Evolutionary conservation across 2,329 filamentous ascomycete species (phyloP).

Genomic region (Arthroderma sp.): DNA sequence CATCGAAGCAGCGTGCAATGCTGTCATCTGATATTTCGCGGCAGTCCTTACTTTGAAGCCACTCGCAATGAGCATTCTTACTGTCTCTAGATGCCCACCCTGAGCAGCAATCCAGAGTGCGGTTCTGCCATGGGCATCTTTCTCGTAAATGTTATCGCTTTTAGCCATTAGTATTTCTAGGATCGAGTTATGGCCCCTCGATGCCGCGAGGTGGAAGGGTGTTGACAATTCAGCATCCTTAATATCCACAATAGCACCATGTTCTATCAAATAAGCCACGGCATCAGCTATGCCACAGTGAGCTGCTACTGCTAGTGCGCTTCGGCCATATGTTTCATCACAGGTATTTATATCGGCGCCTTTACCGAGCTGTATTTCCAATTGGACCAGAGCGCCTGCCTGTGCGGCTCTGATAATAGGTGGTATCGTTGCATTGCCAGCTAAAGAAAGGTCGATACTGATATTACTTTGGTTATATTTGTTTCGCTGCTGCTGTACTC

Average conservation of each 20-base stretch:
- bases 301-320: conserved; percentile 25
- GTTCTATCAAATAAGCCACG: conserved; percentile 20
- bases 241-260: conserved; percentile 19
- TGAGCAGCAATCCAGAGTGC: conserved; percentile 25
- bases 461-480: conserved; percentile 11
- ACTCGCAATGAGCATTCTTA: conserved; percentile 19
- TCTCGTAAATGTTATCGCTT: conserved; percentile 18
- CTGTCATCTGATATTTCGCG: conserved; percentile 20
- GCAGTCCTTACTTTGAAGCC: conserved; percentile 20
- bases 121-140: conserved; percentile 21
- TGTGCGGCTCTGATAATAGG: conserved; percentile 25
- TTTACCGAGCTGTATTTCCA: conserved; percentile 21
- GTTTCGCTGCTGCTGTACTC: too few relatives aligned
- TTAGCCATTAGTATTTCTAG: conserved; percentile 22
- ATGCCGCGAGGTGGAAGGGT: conserved; percentile 26
- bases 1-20: conserved; percentile 19
- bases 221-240: conserved; percentile 19
- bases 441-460: conserved; percentile 24
- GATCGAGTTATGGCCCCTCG: conserved; percentile 22
- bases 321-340: conserved; percentile 21
- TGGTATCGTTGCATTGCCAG: conserved; percentile 19
- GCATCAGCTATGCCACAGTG: conserved; percentile 27
- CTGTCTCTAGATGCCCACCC: conserved; percentile 21
- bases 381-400: conserved; percentile 20
- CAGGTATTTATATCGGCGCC: conserved; percentile 20